A percentile compares a stretch with the other conserved stretches of the same genome.
phyloP scores from a whole-genome alignment of 129 eudicot genomes.

The Solidago caesia region DNA sequence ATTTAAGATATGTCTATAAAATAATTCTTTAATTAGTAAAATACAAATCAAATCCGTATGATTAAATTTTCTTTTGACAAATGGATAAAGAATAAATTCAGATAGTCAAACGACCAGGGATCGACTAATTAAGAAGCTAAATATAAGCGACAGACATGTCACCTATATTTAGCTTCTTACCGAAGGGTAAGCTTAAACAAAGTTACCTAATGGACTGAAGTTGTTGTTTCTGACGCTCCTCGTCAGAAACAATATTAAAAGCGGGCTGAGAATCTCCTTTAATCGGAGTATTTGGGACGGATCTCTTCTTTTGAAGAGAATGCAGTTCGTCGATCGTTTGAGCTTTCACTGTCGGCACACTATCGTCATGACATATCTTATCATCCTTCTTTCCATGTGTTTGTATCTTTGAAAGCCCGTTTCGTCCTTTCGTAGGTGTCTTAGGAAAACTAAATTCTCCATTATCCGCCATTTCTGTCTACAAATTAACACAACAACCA shows the following conservation, averaged over 20 bases:
- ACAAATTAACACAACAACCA: not conserved
- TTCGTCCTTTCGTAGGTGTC: constrained; percentile 41
- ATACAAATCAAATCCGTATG: no score
- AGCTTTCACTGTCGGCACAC: constrained; percentile 68
- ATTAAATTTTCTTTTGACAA: no score
- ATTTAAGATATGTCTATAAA: no score
- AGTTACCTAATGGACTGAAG: constrained; percentile 73
- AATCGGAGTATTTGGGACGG: constrained; percentile 68
- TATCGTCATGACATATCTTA: constrained; percentile 77
- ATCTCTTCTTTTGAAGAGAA: constrained; percentile 80
- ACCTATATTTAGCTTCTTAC: no score
- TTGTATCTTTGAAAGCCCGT: constrained; percentile 57
- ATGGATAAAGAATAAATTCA: no score
- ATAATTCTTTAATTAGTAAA: no score
- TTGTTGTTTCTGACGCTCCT: constrained; percentile 66
- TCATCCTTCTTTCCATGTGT: constrained; percentile 44
- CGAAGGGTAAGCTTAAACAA: not conserved
- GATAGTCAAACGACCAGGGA: no score
- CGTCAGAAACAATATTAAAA: constrained; percentile 41
- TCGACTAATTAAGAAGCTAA: no score
- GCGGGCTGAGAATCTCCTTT: constrained; percentile 21
- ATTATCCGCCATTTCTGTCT: constrained; percentile 26
- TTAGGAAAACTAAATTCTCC: constrained; percentile 45
- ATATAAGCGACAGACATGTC: no score
- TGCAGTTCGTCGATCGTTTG: constrained; percentile 85